Conservation (phyloP, 2,329 filamentous ascomycete genomes). For the Arthrinium phaeospermum region DNA sequence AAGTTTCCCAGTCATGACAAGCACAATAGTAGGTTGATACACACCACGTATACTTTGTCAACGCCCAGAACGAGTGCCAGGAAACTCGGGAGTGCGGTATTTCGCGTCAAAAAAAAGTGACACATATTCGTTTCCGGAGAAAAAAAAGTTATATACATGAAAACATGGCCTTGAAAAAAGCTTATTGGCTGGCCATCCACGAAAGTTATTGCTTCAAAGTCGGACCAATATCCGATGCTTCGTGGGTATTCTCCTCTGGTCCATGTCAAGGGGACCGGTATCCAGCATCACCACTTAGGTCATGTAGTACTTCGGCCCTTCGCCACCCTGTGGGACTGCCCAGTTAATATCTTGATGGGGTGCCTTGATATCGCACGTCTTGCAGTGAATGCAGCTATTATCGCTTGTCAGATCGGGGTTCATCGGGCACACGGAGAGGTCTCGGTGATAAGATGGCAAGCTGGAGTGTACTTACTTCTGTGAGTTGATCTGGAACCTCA, state of each 20-base stretch:
- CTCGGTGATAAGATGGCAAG: background rate
- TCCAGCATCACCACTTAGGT: slow-evolving; percentile 46
- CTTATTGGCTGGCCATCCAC: background rate
- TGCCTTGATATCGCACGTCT: slow-evolving; percentile 99
- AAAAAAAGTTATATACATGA: background rate
- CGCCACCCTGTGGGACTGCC: slow-evolving; percentile 92
- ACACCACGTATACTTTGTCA: background rate
- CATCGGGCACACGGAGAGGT: background rate
- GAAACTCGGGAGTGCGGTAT: background rate
- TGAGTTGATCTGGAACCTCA: slow-evolving; percentile 95
- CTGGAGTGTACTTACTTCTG: slow-evolving; percentile 77
- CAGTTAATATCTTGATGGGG: slow-evolving; percentile 97
- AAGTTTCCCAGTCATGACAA: too few relatives aligned
- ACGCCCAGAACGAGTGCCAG: background rate
- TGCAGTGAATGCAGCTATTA: slow-evolving; percentile 93
- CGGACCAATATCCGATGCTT: background rate
- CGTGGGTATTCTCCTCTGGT: background rate
- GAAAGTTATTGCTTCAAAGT: background rate
- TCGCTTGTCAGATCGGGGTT: slow-evolving; percentile 34
- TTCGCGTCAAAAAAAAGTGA: background rate
- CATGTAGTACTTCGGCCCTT: slow-evolving; percentile 75
- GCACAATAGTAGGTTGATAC: too few relatives aligned
- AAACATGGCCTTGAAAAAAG: background rate
- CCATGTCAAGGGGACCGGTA: background rate
- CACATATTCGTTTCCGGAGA: background rate